Evolutionary conservation across 495 filamentous ascomycete genomes (phyloP).

Genomic region (Penicillium verhagenii): DNA sequence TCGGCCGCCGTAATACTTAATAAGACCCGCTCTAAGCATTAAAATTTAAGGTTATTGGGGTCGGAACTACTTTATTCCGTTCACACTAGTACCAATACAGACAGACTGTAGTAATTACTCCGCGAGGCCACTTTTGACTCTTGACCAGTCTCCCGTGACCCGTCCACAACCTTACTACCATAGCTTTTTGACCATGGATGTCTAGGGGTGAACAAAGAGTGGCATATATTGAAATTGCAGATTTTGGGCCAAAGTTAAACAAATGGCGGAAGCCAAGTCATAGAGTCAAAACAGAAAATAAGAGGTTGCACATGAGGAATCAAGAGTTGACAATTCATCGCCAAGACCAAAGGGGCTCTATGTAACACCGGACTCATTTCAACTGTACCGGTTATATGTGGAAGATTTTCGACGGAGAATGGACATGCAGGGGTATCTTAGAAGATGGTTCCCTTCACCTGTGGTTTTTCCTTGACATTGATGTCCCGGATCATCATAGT

Average conservation of each 20-base stretch:
- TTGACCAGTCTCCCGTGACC: no score
- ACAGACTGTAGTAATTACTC: no score
- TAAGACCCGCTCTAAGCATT: no score
- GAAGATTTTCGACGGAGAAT: not conserved
- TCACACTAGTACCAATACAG: no score
- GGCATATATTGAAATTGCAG: not conserved
- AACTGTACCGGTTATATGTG: not conserved
- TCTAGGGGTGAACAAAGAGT: not conserved
- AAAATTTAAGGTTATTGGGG: no score
- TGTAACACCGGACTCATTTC: no score
- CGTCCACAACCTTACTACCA: no score
- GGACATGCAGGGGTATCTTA: not conserved
- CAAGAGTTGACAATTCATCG: not conserved
- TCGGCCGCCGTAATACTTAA: no score
- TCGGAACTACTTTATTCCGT: no score
- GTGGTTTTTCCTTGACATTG: constrained; percentile 51
- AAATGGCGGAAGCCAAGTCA: not conserved
- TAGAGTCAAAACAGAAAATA: not conserved
- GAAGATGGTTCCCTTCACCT: constrained; percentile 25
- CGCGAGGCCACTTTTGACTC: no score
- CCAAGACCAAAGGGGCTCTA: not conserved
- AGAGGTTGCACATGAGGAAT: not conserved
- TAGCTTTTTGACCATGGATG: no score
- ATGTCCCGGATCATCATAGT: constrained; percentile 52
- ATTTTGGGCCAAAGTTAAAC: no score